These are phyloP conservation scores for Kokia cookei DNA, from an alignment of 441 rosid species.

Conservation along the genomic window DNA sequence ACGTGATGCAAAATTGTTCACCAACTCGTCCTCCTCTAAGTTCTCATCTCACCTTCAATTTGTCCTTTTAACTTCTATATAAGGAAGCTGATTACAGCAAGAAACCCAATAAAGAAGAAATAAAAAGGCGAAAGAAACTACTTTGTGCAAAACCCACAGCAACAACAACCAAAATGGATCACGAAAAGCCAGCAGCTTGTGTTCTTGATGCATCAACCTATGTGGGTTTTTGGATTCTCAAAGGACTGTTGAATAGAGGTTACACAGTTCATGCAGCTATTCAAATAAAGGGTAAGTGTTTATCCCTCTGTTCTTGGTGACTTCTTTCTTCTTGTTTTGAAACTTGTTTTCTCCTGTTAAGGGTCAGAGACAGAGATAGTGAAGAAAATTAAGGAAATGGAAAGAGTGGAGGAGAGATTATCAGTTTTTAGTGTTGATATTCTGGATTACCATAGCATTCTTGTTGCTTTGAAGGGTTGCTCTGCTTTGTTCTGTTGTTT, in stretches of 20 bases:
- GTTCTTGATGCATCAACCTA: conserved; percentile 84
- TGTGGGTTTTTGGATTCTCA: conserved; percentile 79
- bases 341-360: background rate
- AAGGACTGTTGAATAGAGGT: conserved; percentile 53
- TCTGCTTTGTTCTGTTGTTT: conserved; percentile 65
- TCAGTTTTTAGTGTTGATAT: conserved; percentile 45
- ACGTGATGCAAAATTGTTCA: conserved; percentile 56
- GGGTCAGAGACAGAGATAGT: conserved; percentile 44
- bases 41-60: conserved; percentile 13
- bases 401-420: conserved; percentile 41
- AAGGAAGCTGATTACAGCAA: background rate
- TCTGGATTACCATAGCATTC: conserved; percentile 65
- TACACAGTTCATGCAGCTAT: conserved; percentile 70
- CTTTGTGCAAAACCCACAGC: background rate
- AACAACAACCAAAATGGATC: conserved; percentile 22
- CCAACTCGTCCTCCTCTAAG: conserved; percentile 43
- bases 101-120: background rate
- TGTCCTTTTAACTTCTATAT: conserved; percentile 17
- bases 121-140: background rate
- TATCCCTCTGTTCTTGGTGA: background rate
- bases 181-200: conserved; percentile 39
- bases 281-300: conserved; percentile 45
- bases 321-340: background rate
- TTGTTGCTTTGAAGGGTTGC: conserved; percentile 55
- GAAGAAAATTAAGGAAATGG: conserved; percentile 54